Evolutionary conservation across 345 rosid genomes (phyloP).

Genomic region (Durio zibethinus): DNA sequence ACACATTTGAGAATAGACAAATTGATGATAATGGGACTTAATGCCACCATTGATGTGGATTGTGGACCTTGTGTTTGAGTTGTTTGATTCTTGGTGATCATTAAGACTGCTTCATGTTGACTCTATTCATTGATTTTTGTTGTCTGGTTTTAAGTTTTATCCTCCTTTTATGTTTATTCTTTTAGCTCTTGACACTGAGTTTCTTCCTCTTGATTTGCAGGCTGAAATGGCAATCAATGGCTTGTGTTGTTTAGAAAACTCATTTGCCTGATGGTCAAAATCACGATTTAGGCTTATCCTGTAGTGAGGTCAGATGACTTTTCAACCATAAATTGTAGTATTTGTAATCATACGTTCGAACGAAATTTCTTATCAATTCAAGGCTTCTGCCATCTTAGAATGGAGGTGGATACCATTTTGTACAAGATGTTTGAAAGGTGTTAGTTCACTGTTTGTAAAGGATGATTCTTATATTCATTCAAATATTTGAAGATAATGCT

Average conservation of each 20-base stretch:
- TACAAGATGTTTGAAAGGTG: slow-evolving; percentile 16
- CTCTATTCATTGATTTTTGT: neutral
- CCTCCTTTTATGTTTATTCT: neutral
- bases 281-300: slow-evolving; percentile 16
- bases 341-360: slow-evolving; percentile 23
- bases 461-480: slow-evolving; percentile 9
- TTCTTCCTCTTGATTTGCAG: slow-evolving; percentile 19
- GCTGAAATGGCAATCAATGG: slow-evolving; percentile 12
- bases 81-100: neutral
- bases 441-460: slow-evolving; percentile 24
- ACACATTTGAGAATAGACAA: neutral
- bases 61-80: neutral
- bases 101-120: neutral
- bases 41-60: neutral
- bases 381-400: slow-evolving; percentile 21
- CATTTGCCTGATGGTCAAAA: slow-evolving; percentile 4
- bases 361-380: slow-evolving; percentile 15
- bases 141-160: neutral
- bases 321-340: slow-evolving; percentile 16
- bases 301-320: slow-evolving; percentile 18
- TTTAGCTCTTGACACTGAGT: neutral
- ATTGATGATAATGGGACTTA: neutral
- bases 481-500: neutral
- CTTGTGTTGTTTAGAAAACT: slow-evolving; percentile 8
- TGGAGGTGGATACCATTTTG: slow-evolving; percentile 15